Base-by-base conservation (phyloP, 805 yeast genomes). In the Kuraishia piskuri region DNA sequence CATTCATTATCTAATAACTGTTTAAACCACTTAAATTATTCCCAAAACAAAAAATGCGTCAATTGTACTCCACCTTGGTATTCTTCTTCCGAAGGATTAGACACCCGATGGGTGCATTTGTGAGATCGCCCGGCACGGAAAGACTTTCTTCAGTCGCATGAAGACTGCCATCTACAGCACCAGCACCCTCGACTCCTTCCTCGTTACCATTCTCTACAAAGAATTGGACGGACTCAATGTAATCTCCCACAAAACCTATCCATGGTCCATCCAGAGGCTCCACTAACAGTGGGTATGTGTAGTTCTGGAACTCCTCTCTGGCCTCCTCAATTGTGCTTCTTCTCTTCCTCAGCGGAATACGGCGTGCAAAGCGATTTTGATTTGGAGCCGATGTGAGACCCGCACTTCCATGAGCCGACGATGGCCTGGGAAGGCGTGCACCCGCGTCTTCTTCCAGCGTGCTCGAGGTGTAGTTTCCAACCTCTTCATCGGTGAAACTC, bases 261-360 rank as follows among this genome's bases (percentile, higher is more conserved):
- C 83, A 75, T 8, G 84, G 82, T 0, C 84, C 84, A 57, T 79
- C 72, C 54, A 79, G 61, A 5, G 75, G 72, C 54, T 78, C 78
- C 1, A 63, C 61, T 45, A 80, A 61, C 52, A 65, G 65, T 0
- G 85, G 85, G 59, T 78, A 76, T 1, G 76, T 71, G 60, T 80
- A 80, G 55, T 72, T 77, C 21, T 75, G 74, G 51, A 63, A 71
- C 54, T 71, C 76, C 58, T 80, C 85, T 52, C 84, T 60, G 55
- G 78, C 81, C 60, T 80, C 85, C 58, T 80, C 85, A 22, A 80
- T 72, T 0, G 85, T 80, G 52, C 80, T 75, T 19, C 79, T 64
- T 53, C 82, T 68, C 49, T 67, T 68, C 12, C 63, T 55, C 50
- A 62, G 52, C n/a, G 26, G 20, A 9, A 36, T 17, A 4, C 45